phyloP scores from a whole-genome alignment of 1,284 basidiomycete species.

The Wallemia ichthyophaga region DNA sequence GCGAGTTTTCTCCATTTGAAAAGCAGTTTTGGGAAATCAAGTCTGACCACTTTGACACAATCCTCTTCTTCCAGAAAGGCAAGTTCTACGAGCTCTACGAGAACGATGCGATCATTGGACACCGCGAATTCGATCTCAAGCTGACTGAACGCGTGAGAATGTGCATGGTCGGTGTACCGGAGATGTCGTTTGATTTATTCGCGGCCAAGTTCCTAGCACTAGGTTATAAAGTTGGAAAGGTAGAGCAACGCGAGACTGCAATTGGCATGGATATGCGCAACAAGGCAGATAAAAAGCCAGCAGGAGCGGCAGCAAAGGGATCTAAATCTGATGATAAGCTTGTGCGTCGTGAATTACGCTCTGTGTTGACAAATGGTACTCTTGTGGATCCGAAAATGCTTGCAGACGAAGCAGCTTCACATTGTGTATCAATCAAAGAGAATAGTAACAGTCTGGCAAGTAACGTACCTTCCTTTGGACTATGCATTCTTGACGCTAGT shows the following conservation, averaged over 20 bases:
- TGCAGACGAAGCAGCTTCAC: slow-evolving; percentile 74
- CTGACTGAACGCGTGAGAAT: slow-evolving; percentile 47
- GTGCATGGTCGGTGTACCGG: slow-evolving; percentile 43
- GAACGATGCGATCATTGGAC: slow-evolving; percentile 64
- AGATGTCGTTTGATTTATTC: slow-evolving; percentile 66
- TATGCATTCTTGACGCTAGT: slow-evolving; percentile 81
- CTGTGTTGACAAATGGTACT: slow-evolving; percentile 89
- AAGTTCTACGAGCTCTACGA: slow-evolving; percentile 39
- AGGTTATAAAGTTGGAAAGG: slow-evolving; percentile 88
- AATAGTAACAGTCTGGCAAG: slow-evolving; percentile 4
- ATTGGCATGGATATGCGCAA: slow-evolving; percentile 27
- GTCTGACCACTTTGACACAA: slow-evolving; percentile 73
- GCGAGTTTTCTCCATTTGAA: slow-evolving; percentile 76
- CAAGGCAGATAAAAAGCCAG: slow-evolving; percentile 16
- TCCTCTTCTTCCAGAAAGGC: slow-evolving; percentile 97
- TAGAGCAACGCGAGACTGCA: slow-evolving; percentile 89
- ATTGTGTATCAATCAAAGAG: slow-evolving; percentile 62
- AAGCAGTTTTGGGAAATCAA: slow-evolving; percentile 97
- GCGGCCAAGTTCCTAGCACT: slow-evolving; percentile 24
- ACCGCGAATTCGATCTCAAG: slow-evolving; percentile 75
- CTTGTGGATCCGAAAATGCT: slow-evolving; percentile 72
- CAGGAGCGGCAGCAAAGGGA: slow-evolving; percentile 10
- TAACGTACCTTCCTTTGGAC: slow-evolving; percentile 30
- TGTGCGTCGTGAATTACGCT: slow-evolving; percentile 63
- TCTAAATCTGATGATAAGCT: slow-evolving; percentile 30